These are phyloP conservation scores for Pneumocystis jirovecii DNA, from an alignment of 1,139 yeast species.

Conservation along the genomic window DNA sequence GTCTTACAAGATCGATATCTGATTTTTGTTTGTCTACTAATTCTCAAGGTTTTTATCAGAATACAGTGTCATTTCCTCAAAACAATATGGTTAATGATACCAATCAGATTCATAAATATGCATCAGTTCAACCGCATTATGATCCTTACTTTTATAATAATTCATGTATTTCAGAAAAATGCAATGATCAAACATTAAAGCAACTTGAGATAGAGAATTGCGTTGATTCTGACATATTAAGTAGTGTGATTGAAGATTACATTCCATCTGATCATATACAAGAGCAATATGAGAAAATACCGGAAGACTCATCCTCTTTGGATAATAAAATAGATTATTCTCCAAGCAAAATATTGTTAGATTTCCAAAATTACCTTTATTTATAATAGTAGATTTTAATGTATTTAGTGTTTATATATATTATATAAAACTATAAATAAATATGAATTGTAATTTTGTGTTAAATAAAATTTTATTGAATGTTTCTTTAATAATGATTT, in stretches of 20 bases:
- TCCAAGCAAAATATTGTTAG: not conserved
- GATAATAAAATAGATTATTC: slow-evolving; percentile 14
- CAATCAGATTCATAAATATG: not conserved
- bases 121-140: not conserved
- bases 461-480: not conserved
- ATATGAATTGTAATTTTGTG: not conserved
- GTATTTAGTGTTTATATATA: not conserved
- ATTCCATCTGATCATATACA: not conserved
- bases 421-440: not conserved
- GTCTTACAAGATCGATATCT: not conserved
- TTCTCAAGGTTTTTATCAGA: not conserved
- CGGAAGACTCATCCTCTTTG: not conserved
- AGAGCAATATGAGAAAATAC: not conserved
- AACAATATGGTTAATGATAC: not conserved
- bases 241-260: not conserved
- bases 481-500: not conserved
- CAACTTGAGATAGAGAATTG: not conserved
- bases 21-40: not conserved
- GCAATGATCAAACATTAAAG: not conserved
- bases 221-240: not conserved
- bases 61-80: not conserved
- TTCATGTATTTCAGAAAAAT: not conserved
- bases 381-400: not conserved
- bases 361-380: slow-evolving; percentile 1
- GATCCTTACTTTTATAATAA: not conserved